Conservation (phyloP, 2,329 filamentous ascomycete genomes). For the Aspergillus piperis region DNA sequence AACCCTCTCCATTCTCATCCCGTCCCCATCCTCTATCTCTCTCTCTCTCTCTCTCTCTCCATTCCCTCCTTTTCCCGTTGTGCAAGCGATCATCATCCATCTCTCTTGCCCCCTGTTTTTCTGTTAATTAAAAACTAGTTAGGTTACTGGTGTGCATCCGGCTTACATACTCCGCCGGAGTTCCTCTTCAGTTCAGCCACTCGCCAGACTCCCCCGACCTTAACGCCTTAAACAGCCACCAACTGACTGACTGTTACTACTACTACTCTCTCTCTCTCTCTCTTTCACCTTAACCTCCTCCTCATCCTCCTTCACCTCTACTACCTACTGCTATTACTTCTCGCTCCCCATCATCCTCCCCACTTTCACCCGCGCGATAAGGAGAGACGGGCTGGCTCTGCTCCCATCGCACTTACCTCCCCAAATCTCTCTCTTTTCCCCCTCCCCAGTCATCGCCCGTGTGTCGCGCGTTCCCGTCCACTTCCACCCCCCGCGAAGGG, state of each 20-base stretch:
- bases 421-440: neutral
- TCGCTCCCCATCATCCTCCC: neutral
- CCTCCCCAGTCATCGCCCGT: neutral
- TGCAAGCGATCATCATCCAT: neutral
- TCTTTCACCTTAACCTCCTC: neutral
- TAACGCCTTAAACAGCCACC: neutral
- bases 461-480: neutral
- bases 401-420: constrained; percentile 8
- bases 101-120: neutral
- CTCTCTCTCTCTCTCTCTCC: neutral
- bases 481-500: constrained; percentile 1
- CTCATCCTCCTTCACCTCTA: neutral
- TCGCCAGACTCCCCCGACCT: too few species aligned
- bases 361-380: constrained; percentile 14
- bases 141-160: too few species aligned
- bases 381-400: constrained; percentile 15
- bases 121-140: too few species aligned
- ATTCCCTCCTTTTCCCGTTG: neutral
- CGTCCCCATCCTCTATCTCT: constrained; percentile 4
- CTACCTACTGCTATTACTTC: neutral
- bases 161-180: too few species aligned
- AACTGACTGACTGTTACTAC: neutral
- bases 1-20: too few species aligned
- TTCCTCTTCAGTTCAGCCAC: neutral
- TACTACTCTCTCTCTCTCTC: neutral